phyloP scores from a whole-genome alignment of 2,329 filamentous ascomycete species.

The Rhynchosporium secalis region DNA sequence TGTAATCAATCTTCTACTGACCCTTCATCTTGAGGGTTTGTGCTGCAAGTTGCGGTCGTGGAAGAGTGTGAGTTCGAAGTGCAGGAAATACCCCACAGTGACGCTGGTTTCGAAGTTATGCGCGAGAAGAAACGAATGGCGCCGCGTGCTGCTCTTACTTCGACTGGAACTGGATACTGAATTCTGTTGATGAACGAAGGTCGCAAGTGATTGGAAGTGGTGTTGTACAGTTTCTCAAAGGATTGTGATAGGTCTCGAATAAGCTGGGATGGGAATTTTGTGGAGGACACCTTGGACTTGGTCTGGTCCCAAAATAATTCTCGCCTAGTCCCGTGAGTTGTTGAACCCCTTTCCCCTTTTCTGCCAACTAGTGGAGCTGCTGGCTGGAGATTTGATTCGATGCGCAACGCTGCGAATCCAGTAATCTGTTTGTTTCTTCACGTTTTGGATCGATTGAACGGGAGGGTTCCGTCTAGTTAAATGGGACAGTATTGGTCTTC shows the following conservation, averaged over 20 bases:
- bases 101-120: conserved; percentile 5
- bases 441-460: conserved; percentile 30
- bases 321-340: conserved; percentile 13
- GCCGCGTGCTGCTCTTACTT: neutral
- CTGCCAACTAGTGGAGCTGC: conserved; percentile 16
- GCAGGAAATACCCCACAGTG: conserved; percentile 26
- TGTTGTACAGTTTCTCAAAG: neutral
- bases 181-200: conserved; percentile 8
- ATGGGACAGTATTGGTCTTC: too few relatives aligned
- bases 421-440: conserved; percentile 20
- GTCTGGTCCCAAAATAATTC: conserved; percentile 5
- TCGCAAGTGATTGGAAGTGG: conserved; percentile 3
- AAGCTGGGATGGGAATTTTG: neutral
- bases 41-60: conserved; percentile 16
- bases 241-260: too few relatives aligned
- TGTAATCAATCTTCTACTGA: conserved; percentile 21
- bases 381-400: conserved; percentile 16
- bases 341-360: conserved; percentile 12
- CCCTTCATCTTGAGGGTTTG: conserved; percentile 39
- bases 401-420: conserved; percentile 15
- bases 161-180: neutral
- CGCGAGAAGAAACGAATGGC: conserved; percentile 6
- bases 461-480: conserved; percentile 10
- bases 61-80: neutral
- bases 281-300: conserved; percentile 16